Conservation (phyloP, 352 stramenopile genomes). For the Plasmopara muralis region DNA sequence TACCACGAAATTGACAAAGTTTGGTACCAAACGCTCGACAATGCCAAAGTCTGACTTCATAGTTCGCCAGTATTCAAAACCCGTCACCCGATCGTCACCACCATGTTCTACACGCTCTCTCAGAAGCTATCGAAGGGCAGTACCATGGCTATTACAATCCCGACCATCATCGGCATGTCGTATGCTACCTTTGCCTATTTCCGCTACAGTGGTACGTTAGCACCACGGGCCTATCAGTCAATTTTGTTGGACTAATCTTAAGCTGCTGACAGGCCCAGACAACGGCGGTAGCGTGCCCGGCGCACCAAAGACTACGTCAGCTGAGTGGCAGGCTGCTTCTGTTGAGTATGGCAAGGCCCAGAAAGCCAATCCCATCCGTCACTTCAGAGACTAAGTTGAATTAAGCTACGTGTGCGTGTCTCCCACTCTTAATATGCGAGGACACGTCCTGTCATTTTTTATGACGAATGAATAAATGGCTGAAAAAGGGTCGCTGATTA, state of each 20-base stretch:
- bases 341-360: conserved; percentile 73
- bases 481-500: background rate
- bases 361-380: conserved; percentile 79
- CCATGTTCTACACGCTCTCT: conserved; percentile 56
- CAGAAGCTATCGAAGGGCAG: conserved; percentile 64
- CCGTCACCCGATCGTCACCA: conserved; percentile 15
- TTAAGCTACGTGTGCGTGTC: conserved; percentile 8
- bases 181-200: conserved; percentile 41
- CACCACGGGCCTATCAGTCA: background rate
- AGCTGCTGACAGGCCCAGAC: conserved; percentile 41
- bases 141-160: conserved; percentile 44
- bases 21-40: too few species aligned
- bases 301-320: conserved; percentile 60
- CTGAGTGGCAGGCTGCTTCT: conserved; percentile 68
- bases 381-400: conserved; percentile 73
- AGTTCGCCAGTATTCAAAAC: conserved; percentile 29
- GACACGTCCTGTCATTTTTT: conserved; percentile 28
- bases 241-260: conserved; percentile 2
- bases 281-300: conserved; percentile 43
- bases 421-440: conserved; percentile 3
- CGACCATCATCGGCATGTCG: conserved; percentile 32
- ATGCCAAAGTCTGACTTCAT: too few species aligned
- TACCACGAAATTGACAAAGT: too few species aligned
- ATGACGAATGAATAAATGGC: background rate
- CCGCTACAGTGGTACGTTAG: conserved; percentile 56